Evolutionary conservation across 441 rosid genomes (phyloP).

Genomic region (Gossypium davidsonii): DNA sequence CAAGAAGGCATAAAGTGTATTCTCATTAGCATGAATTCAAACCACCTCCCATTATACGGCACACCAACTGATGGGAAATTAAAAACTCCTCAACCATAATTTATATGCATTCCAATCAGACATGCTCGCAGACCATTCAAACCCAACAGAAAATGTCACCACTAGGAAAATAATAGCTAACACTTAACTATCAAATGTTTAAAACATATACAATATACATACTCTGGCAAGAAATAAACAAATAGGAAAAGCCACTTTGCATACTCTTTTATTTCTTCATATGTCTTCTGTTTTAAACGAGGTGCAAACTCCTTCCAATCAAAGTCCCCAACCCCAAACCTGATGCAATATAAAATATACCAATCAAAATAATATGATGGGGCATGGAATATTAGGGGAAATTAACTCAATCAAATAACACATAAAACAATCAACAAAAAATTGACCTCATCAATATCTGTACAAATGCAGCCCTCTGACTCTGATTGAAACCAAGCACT

Average conservation of each 20-base stretch:
- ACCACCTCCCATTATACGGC: not conserved
- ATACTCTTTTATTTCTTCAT: conserved; percentile 82
- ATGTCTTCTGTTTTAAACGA: conserved; percentile 90
- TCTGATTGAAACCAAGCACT: conserved; percentile 90
- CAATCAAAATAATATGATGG: not conserved
- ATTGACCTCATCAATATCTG: conserved; percentile 86
- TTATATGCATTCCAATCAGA: not conserved
- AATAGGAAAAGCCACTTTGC: conserved; percentile 21
- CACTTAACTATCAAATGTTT: not conserved
- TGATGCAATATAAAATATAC: conserved; percentile 24
- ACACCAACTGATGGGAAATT: not conserved
- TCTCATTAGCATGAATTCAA: not conserved
- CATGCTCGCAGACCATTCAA: not conserved
- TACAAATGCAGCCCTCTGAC: conserved; percentile 91
- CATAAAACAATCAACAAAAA: conserved; percentile 9
- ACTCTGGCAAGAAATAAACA: not conserved
- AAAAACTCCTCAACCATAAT: not conserved
- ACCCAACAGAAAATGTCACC: not conserved
- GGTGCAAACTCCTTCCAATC: conserved; percentile 86
- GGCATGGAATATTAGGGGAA: conserved; percentile 1
- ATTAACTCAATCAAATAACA: conserved; percentile 6
- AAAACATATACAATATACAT: not conserved
- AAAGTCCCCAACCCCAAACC: conserved; percentile 87
- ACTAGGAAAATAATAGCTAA: not conserved
- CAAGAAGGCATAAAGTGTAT: not conserved